phyloP scores from a whole-genome alignment of 768 basidiomycete genomes.

The Cantharellus cinnabarinus region DNA sequence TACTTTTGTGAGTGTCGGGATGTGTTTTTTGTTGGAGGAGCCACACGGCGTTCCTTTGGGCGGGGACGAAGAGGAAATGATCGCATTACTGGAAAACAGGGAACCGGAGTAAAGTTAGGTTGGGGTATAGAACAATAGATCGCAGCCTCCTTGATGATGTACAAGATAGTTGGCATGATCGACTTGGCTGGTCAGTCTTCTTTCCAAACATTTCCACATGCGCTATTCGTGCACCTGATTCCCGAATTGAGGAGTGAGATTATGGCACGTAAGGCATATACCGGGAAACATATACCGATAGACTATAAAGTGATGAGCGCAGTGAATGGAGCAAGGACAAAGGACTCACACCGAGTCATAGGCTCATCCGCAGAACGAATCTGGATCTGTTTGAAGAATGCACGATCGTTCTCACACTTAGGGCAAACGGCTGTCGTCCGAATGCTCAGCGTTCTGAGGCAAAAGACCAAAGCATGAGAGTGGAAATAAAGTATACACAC shows the following conservation, averaged over 20 bases:
- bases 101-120: too few species aligned
- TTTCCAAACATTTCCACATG: conserved; percentile 7
- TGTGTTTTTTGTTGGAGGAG: too few species aligned
- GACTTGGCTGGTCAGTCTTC: conserved; percentile 2
- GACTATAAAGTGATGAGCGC: conserved; percentile 2
- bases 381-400: conserved; percentile 92
- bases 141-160: too few species aligned
- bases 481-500: not conserved
- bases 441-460: not conserved
- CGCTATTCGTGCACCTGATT: conserved; percentile 6
- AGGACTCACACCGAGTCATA: conserved; percentile 40
- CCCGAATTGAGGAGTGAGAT: not conserved
- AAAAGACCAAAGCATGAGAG: not conserved
- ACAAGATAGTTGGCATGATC: not conserved
- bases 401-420: conserved; percentile 69
- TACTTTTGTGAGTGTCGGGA: too few species aligned
- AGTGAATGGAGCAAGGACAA: not conserved
- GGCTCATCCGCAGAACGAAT: conserved; percentile 87
- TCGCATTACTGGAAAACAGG: too few species aligned
- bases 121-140: too few species aligned
- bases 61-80: too few species aligned
- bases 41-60: too few species aligned
- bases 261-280: not conserved
- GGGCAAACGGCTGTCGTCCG: conserved; percentile 30
- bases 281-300: not conserved